Evolutionary conservation across 2,329 filamentous ascomycete species (phyloP).

Genomic region (Verticillium zaregamsianum): DNA sequence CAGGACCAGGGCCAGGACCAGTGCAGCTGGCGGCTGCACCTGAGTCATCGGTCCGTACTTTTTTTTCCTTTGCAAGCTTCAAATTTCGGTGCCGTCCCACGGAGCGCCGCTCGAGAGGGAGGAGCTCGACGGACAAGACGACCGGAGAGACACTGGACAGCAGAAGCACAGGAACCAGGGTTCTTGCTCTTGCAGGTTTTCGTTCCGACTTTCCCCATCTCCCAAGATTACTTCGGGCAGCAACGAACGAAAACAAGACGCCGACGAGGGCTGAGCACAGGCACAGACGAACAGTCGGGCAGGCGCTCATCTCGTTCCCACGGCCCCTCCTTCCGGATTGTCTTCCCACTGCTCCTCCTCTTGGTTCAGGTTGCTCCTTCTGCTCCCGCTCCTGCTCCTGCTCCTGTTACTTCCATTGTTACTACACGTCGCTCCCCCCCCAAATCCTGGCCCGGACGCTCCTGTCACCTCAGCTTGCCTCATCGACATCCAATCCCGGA

Average conservation of each 20-base stretch:
- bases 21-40: neutral
- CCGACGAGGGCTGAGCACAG: neutral
- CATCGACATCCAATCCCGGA: neutral
- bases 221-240: neutral
- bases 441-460: neutral
- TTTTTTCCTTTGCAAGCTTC: neutral
- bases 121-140: neutral
- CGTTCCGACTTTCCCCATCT: neutral
- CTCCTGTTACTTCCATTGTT: neutral
- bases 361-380: neutral
- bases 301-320: neutral
- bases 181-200: neutral
- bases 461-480: neutral
- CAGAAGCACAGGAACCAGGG: neutral
- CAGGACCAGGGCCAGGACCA: neutral
- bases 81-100: neutral
- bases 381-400: neutral
- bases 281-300: neutral
- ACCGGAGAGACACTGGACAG: neutral
- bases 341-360: neutral
- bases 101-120: neutral
- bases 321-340: neutral
- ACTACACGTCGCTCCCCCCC: neutral
- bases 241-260: neutral
- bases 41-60: neutral